Percentiles rank a stretch among this genome's conserved stretches.
Evolutionary conservation across 2,329 filamentous ascomycete genomes (phyloP).

Genomic region (Fusarium sp.): DNA sequence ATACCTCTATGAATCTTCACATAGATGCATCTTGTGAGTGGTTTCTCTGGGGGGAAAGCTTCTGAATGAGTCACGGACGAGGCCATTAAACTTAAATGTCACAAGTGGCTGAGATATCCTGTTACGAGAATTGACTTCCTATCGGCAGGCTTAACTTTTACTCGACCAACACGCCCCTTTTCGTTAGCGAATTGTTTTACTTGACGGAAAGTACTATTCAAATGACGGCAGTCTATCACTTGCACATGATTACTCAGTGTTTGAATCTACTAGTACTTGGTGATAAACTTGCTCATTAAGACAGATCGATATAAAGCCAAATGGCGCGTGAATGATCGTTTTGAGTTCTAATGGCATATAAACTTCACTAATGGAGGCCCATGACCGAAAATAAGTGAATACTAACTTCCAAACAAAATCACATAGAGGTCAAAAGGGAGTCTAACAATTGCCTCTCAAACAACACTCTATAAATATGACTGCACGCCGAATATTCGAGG

Average conservation of each 20-base stretch:
- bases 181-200: neutral
- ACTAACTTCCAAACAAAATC: neutral
- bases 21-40: neutral
- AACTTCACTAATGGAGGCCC: neutral
- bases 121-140: no score
- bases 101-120: neutral
- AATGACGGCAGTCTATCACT: fast-evolving
- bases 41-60: no score
- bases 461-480: neutral
- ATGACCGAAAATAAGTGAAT: neutral
- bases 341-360: neutral
- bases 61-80: fast-evolving
- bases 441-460: fast-evolving
- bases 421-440: neutral
- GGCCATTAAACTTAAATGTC: neutral
- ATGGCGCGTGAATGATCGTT: fast-evolving
- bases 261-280: neutral
- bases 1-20: no score
- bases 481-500: fast-evolving
- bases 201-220: no score
- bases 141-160: neutral
- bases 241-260: fast-evolving
- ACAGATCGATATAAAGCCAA: neutral
- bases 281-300: neutral
- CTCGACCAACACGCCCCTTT: neutral